These are phyloP conservation scores for Golubevia pallescens DNA, from an alignment of 1,284 basidiomycete species.

Conservation along the genomic window DNA sequence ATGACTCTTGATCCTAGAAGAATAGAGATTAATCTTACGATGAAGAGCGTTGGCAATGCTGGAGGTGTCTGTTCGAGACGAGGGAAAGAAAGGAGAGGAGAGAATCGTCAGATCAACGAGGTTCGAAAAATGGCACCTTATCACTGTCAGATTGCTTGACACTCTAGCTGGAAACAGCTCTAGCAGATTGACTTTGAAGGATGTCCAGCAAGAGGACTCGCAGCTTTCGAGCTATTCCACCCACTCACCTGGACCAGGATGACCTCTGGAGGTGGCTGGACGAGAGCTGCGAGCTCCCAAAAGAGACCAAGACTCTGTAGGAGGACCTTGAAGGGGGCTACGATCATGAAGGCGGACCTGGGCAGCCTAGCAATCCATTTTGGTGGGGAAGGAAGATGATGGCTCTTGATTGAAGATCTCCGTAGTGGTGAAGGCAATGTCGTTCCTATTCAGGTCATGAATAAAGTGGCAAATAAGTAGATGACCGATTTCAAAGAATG, in stretches of 20 bases:
- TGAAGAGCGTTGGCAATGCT: conserved; percentile 86
- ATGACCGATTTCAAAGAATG: not conserved
- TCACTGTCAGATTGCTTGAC: no score
- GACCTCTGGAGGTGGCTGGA: conserved; percentile 78
- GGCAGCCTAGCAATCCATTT: conserved; percentile 70
- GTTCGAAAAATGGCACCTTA: no score
- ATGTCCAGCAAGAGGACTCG: not conserved
- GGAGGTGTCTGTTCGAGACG: conserved; percentile 80
- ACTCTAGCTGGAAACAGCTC: no score
- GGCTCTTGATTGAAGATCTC: conserved; percentile 22
- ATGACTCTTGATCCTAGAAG: conserved; percentile 81
- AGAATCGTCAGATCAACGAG: no score
- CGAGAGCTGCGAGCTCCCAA: conserved; percentile 65
- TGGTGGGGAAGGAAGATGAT: conserved; percentile 70
- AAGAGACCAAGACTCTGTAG: conserved; percentile 40
- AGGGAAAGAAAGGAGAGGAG: no score
- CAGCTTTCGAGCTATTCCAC: not conserved
- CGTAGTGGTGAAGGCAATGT: conserved; percentile 29
- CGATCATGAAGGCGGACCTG: conserved; percentile 71
- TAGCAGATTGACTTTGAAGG: no score
- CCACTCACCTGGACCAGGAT: conserved; percentile 82
- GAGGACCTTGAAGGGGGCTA: conserved; percentile 80
- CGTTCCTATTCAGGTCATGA: conserved; percentile 13
- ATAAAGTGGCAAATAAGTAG: no score
- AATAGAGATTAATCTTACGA: conserved; percentile 77